A percentile compares a stretch with the other conserved stretches of the same genome.
Evolutionary conservation across 225 moss, liverwort and hornwort genomes (phyloP).

Genomic region (Polytrichum formosum): DNA sequence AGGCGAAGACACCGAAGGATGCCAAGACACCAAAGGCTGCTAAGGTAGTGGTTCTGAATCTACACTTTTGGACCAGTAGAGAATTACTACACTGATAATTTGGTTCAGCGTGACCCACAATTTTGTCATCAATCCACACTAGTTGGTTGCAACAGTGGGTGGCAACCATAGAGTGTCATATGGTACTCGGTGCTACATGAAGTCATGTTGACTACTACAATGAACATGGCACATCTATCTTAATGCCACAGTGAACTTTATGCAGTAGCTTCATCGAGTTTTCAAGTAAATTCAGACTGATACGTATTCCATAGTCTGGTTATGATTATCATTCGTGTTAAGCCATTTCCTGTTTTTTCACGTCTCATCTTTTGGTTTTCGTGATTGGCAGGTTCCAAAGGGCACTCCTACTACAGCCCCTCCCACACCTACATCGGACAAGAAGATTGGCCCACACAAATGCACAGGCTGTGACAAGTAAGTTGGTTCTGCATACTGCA

Average conservation of each 20-base stretch:
- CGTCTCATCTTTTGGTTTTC: background rate
- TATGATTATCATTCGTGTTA: background rate
- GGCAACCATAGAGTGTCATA: background rate
- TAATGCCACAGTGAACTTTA: background rate
- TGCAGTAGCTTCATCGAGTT: background rate
- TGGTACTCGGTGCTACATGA: background rate
- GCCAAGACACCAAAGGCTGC: conserved; percentile 21
- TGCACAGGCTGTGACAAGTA: conserved; percentile 45
- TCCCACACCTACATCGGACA: conserved; percentile 40
- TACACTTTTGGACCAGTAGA: background rate
- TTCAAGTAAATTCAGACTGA: background rate
- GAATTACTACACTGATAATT: no score
- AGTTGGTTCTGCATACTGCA: background rate
- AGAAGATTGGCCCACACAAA: conserved; percentile 33
- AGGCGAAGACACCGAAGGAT: conserved; percentile 36
- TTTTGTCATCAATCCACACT: no score
- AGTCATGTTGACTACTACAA: background rate
- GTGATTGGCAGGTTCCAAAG: conserved; percentile 22
- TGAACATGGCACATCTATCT: background rate
- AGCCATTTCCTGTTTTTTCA: background rate
- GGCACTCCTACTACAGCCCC: conserved; percentile 36
- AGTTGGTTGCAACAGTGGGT: background rate
- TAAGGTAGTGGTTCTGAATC: conserved; percentile 14
- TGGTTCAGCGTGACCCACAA: no score
- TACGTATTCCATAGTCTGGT: background rate